Percentiles rank a stretch among this genome's conserved stretches.
These are phyloP conservation scores for Phytopythium chamaehyphon DNA, from an alignment of 352 stramenopile genomes.

Conservation along the genomic window DNA sequence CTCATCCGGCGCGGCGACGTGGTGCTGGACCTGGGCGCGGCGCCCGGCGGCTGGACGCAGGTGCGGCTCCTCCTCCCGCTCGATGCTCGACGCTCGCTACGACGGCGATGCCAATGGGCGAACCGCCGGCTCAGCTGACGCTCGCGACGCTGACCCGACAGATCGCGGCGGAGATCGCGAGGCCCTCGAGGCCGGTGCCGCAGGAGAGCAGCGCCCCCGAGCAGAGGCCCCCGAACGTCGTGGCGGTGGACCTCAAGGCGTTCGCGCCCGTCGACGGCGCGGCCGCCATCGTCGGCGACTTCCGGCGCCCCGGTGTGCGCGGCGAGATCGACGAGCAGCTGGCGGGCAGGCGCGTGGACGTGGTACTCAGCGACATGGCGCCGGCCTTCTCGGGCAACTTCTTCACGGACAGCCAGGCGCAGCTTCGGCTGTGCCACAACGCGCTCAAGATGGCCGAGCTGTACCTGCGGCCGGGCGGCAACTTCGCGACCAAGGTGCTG, in stretches of 20 bases:
- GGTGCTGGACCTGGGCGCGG: conserved; percentile 80
- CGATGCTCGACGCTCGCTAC: background rate
- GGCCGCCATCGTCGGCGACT: conserved; percentile 75
- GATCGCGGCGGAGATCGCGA: conserved; percentile 46
- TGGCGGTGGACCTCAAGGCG: conserved; percentile 69
- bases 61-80: conserved; percentile 10
- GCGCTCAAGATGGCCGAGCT: conserved; percentile 83
- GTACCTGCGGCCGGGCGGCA: conserved; percentile 66
- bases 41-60: conserved; percentile 83
- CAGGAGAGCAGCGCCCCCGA: conserved; percentile 3
- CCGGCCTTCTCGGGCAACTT: conserved; percentile 78
- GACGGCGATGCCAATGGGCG: no score
- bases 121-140: no score
- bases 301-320: conserved; percentile 54
- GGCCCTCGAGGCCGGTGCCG: conserved; percentile 4
- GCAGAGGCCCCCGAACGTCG: conserved; percentile 32
- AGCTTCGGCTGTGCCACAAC: conserved; percentile 83
- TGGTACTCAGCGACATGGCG: conserved; percentile 89
- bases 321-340: conserved; percentile 51
- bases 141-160: conserved; percentile 1
- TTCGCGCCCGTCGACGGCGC: conserved; percentile 74
- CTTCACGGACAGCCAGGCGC: conserved; percentile 68
- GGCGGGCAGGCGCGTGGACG: conserved; percentile 43
- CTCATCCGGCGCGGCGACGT: conserved; percentile 59
- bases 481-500: conserved; percentile 84